A percentile compares a stretch with the other conserved stretches of the same genome.
Evolutionary conservation across 495 filamentous ascomycete genomes (phyloP).

Genomic region (Daldinia caldariorum): DNA sequence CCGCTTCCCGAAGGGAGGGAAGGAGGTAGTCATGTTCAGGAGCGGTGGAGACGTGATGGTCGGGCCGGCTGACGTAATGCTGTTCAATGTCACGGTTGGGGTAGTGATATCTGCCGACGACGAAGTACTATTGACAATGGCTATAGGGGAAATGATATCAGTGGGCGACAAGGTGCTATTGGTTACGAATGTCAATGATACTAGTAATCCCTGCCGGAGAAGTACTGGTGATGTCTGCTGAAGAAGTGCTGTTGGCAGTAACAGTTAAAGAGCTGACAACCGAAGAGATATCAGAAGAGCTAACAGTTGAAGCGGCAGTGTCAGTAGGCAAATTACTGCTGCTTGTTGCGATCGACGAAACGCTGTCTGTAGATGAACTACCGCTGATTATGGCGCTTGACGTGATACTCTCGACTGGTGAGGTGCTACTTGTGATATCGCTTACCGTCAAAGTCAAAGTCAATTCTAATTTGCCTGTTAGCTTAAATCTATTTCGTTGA

Average conservation of each 20-base stretch:
- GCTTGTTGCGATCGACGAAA: no score
- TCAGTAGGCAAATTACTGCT: no score
- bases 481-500: neutral
- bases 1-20: slow-evolving; percentile 8
- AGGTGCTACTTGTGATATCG: slow-evolving; percentile 4
- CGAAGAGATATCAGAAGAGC: no score
- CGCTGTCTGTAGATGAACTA: no score
- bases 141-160: neutral
- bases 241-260: neutral
- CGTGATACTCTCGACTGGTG: neutral
- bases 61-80: slow-evolving; percentile 3
- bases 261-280: no score
- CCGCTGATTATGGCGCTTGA: no score
- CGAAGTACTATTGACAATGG: neutral
- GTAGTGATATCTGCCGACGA: neutral
- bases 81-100: slow-evolving; percentile 1
- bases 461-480: neutral
- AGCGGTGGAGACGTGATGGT: slow-evolving; percentile 12
- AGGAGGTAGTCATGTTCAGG: neutral
- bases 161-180: neutral
- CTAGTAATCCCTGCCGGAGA: neutral
- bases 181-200: neutral
- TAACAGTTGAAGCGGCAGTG: no score
- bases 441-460: neutral
- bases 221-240: neutral